Evolutionary conservation across 2,329 filamentous ascomycete species (phyloP).

Genomic region (Apiospora aurea): DNA sequence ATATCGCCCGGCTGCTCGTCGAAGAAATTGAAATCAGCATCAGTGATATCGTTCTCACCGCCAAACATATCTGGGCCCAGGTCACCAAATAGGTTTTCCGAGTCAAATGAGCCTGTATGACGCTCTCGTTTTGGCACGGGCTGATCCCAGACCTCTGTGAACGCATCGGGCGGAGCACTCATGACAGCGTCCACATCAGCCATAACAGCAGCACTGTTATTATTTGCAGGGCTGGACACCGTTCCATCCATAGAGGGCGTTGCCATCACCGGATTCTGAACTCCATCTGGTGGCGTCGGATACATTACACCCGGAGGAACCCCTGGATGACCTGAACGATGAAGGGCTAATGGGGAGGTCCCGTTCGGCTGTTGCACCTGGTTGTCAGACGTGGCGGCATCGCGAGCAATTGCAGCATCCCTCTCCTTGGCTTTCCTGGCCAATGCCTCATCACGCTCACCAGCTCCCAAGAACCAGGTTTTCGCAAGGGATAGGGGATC

Average conservation of each 20-base stretch:
- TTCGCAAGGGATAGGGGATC: constrained; percentile 58
- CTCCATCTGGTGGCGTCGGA: constrained; percentile 73
- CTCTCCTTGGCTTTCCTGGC: constrained; percentile 59
- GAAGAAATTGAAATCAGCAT: constrained; percentile 86
- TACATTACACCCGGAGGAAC: constrained; percentile 65
- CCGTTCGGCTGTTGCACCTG: constrained; percentile 54
- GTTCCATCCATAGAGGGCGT: constrained; percentile 64
- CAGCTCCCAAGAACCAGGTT: constrained; percentile 53
- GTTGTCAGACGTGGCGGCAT: constrained; percentile 50
- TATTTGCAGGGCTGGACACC: constrained; percentile 62
- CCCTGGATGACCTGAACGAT: constrained; percentile 55
- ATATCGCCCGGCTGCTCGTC: constrained; percentile 64
- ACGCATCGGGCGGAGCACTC: constrained; percentile 41
- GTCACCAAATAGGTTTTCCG: constrained; percentile 71
- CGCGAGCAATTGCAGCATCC: constrained; percentile 49
- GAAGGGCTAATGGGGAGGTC: constrained; percentile 59
- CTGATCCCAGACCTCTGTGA: constrained; percentile 49
- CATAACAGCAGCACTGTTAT: constrained; percentile 38
- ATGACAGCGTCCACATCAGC: constrained; percentile 48
- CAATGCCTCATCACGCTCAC: constrained; percentile 56
- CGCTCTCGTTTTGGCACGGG: constrained; percentile 55
- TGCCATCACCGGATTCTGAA: constrained; percentile 60
- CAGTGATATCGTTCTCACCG: constrained; percentile 77
- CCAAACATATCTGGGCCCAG: constrained; percentile 74
- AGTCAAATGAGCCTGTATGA: constrained; percentile 51